These are phyloP conservation scores for Backusella westeae DNA, from an alignment of 192 early-diverging fungal species.

Conservation along the genomic window DNA sequence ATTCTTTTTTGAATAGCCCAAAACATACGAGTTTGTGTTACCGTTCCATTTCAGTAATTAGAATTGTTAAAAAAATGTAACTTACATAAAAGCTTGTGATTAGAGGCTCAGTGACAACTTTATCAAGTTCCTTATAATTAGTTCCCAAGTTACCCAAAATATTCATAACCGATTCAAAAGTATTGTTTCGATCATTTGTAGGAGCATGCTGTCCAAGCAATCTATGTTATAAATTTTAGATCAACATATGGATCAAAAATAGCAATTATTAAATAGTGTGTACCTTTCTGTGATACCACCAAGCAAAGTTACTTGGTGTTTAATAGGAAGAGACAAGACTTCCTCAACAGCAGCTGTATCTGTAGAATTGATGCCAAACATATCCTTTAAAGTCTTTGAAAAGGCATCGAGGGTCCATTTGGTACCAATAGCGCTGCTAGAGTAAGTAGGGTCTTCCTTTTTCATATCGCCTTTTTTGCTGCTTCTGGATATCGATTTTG, in stretches of 20 bases:
- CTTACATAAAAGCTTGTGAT: constrained; percentile 17
- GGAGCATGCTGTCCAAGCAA: constrained; percentile 12
- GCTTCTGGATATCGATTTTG: not conserved
- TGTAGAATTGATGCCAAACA: not conserved
- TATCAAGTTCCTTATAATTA: constrained; percentile 9
- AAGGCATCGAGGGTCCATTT: constrained; percentile 10
- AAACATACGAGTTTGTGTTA: not conserved
- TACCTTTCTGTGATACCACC: constrained; percentile 17
- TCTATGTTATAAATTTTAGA: not conserved
- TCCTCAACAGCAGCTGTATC: constrained; percentile 17
- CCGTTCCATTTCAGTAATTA: not conserved
- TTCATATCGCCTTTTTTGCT: not conserved
- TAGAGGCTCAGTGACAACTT: constrained; percentile 14
- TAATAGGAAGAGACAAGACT: not conserved
- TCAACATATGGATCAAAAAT: not conserved
- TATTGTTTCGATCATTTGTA: constrained; percentile 19
- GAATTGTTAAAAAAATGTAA: not conserved
- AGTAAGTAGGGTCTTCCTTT: not conserved
- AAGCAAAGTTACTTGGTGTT: constrained; percentile 4
- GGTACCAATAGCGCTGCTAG: not conserved
- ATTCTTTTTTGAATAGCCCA: not conserved
- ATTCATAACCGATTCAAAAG: constrained; percentile 18
- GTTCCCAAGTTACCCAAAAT: constrained; percentile 10
- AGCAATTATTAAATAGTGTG: not conserved
- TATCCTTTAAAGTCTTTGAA: not conserved